A percentile compares a stretch with the other conserved stretches of the same genome.
Evolutionary conservation across 2,329 filamentous ascomycete genomes (phyloP).

Genomic region (Coniella vitis): DNA sequence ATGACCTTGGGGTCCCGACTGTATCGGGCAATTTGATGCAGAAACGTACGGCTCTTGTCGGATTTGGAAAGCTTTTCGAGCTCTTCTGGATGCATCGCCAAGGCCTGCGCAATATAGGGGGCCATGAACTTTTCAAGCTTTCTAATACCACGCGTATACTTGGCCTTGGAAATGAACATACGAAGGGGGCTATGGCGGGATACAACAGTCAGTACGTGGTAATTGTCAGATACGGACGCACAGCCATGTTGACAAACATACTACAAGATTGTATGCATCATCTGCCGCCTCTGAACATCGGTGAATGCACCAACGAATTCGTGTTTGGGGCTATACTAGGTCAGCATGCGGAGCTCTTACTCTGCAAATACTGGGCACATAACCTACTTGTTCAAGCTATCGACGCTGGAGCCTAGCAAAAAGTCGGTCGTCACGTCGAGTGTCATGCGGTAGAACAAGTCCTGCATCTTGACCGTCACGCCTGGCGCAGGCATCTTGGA

Average conservation of each 20-base stretch:
- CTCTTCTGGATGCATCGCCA: conserved; percentile 56
- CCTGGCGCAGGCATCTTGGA: conserved; percentile 49
- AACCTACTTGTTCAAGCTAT: conserved; percentile 36
- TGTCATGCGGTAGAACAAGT: conserved; percentile 58
- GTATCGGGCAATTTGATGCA: conserved; percentile 67
- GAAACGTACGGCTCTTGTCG: conserved; percentile 63
- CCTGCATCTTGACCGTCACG: conserved; percentile 50
- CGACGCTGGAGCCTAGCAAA: conserved; percentile 53
- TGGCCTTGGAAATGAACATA: conserved; percentile 47
- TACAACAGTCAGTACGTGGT: neutral
- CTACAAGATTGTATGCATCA: conserved; percentile 47
- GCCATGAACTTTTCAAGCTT: conserved; percentile 63
- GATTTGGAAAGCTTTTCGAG: conserved; percentile 62
- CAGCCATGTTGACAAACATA: conserved; percentile 17
- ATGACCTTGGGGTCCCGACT: conserved; percentile 58
- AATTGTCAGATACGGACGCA: neutral
- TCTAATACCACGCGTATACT: conserved; percentile 57
- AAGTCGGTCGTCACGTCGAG: conserved; percentile 63
- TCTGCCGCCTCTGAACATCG: conserved; percentile 62
- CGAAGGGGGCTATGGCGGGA: conserved; percentile 45
- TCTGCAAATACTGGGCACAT: neutral
- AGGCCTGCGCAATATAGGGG: conserved; percentile 60
- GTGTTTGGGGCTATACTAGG: conserved; percentile 37
- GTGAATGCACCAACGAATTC: conserved; percentile 64
- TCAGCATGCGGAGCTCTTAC: conserved; percentile 6